A percentile compares a stretch with the other conserved stretches of the same genome.
Conservation (phyloP, 768 basidiomycete species). For the Glaciozyma antarctica region DNA sequence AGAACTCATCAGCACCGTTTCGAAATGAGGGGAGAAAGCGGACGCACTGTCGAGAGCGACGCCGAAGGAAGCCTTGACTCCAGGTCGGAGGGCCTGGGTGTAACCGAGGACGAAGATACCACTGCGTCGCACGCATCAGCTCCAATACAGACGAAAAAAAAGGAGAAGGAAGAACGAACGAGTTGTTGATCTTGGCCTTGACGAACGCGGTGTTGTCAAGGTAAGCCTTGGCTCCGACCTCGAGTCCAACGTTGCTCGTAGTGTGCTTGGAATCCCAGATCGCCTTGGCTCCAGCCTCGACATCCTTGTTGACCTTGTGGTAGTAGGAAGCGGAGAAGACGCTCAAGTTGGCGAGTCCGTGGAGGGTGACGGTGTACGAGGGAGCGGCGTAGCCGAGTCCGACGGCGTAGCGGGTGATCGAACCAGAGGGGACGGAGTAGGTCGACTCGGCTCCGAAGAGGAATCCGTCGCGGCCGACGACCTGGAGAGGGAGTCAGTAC, state of each 20-base stretch:
- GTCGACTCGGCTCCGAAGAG: constrained; percentile 90
- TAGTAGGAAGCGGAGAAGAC: constrained; percentile 95
- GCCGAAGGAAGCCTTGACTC: constrained; percentile 86
- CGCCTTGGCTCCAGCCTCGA: constrained; percentile 80
- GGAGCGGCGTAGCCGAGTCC: constrained; percentile 93
- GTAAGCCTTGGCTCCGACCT: constrained; percentile 91
- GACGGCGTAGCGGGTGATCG: constrained; percentile 79
- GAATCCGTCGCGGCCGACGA: constrained; percentile 82
- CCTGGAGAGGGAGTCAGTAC: neutral
- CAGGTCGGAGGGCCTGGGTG: constrained; percentile 83
- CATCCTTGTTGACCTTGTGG: constrained; percentile 83
- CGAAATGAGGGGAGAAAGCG: no score
- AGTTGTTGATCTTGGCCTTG: constrained; percentile 98
- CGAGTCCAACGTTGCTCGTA: constrained; percentile 72
- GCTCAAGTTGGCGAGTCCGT: constrained; percentile 88
- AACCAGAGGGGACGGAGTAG: constrained; percentile 92
- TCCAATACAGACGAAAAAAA: constrained; percentile 50
- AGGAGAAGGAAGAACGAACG: constrained; percentile 63
- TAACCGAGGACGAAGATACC: constrained; percentile 41
- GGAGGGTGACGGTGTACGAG: constrained; percentile 86
- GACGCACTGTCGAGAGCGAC: constrained; percentile 82
- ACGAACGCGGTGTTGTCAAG: constrained; percentile 67
- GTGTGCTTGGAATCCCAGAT: constrained; percentile 83
- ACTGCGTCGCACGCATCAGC: constrained; percentile 57
- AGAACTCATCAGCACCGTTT: constrained; percentile 52